phyloP scores from a whole-genome alignment of 805 yeast species.

The Saccharomycopsis sp. region DNA sequence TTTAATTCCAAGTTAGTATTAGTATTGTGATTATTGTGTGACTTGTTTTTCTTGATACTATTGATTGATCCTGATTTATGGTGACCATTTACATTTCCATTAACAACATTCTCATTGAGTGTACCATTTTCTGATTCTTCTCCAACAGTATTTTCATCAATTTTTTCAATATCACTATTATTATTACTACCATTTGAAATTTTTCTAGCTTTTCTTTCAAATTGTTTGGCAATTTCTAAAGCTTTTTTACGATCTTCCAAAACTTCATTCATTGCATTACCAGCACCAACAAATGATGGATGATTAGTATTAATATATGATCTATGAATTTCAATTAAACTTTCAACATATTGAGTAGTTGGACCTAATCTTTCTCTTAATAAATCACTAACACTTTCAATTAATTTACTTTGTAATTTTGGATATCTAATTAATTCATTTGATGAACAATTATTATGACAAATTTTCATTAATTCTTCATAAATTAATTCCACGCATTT shows the following conservation, averaged over 20 bases:
- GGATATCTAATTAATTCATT: conserved; percentile 79
- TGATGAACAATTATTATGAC: conserved; percentile 18
- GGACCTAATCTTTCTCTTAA: conserved; percentile 74
- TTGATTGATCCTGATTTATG: not conserved
- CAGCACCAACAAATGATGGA: conserved; percentile 90
- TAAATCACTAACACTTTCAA: conserved; percentile 68
- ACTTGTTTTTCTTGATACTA: not conserved
- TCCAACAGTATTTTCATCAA: not conserved
- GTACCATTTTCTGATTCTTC: not conserved
- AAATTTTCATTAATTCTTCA: conserved; percentile 87
- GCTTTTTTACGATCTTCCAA: conserved; percentile 66
- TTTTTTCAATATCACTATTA: not conserved
- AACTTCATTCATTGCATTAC: conserved; percentile 89
- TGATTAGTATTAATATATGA: conserved; percentile 96
- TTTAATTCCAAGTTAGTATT: conserved; percentile 1
- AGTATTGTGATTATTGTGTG: not conserved
- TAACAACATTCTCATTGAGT: not conserved
- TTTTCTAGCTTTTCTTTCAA: not conserved
- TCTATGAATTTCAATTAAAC: conserved; percentile 78
- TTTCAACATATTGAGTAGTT: conserved; percentile 75
- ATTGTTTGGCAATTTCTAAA: conserved; percentile 4
- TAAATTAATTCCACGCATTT: conserved; percentile 85
- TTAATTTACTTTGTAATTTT: conserved; percentile 74
- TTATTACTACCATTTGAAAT: not conserved
- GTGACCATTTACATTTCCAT: conserved; percentile 1